Conservation (phyloP, 148 eudicot species). For the Arbutus unedo region DNA sequence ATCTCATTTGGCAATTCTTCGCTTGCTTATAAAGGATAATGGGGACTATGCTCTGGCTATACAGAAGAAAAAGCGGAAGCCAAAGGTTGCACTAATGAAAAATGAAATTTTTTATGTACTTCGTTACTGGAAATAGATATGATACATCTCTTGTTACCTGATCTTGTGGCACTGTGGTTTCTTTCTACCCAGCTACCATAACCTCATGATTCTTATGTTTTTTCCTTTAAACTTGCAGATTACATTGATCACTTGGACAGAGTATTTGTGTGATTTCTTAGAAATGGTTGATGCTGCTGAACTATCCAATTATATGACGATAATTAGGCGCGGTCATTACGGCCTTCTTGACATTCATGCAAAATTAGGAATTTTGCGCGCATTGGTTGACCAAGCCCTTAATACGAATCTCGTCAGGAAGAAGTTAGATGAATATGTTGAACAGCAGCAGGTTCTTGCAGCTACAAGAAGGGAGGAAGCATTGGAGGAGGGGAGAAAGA, state of each 20-base stretch:
- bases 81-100: constrained; percentile 54
- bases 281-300: constrained; percentile 54
- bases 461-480: constrained; percentile 82
- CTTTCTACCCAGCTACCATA: background rate
- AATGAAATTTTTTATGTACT: background rate
- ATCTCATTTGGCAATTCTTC: constrained; percentile 77
- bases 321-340: constrained; percentile 88
- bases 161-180: background rate
- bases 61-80: constrained; percentile 60
- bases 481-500: constrained; percentile 77
- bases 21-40: constrained; percentile 68
- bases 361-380: constrained; percentile 63
- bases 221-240: constrained; percentile 45
- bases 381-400: constrained; percentile 56
- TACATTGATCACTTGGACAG: constrained; percentile 72
- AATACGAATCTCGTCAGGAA: constrained; percentile 52
- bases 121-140: background rate
- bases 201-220: constrained; percentile 16
- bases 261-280: constrained; percentile 81
- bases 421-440: constrained; percentile 72
- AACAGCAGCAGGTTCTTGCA: constrained; percentile 65
- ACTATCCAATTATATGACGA: constrained; percentile 45
- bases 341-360: constrained; percentile 61
- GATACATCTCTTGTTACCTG: background rate
- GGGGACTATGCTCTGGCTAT: constrained; percentile 45